Evolutionary conservation across 306 rosid species (phyloP).

Genomic region (Macrotyloma uniflorum): DNA sequence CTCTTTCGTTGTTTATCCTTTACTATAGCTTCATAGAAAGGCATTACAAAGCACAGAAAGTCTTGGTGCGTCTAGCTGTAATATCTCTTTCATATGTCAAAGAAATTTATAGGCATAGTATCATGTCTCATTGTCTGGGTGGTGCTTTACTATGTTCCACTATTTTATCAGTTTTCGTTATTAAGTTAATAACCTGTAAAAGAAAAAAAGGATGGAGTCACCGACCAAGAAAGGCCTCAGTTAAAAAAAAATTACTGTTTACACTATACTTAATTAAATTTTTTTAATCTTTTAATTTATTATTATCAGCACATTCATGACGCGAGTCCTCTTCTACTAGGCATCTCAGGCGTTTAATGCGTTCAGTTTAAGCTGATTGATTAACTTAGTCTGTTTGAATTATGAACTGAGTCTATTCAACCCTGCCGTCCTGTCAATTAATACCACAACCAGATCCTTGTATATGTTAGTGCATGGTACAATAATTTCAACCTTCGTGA

Average conservation of each 20-base stretch:
- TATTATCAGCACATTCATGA: neutral
- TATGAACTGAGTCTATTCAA: neutral
- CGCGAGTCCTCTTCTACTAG: neutral
- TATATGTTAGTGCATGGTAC: neutral
- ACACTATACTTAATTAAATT: neutral
- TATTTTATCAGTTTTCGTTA: slow-evolving; percentile 1
- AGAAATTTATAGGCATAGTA: slow-evolving; percentile 35
- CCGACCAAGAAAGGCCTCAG: neutral
- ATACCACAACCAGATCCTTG: neutral
- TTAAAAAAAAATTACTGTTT: neutral
- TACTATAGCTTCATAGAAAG: slow-evolving; percentile 29
- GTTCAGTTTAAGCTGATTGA: neutral
- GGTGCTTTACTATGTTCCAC: neutral
- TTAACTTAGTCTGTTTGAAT: neutral
- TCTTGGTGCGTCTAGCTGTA: slow-evolving; percentile 36
- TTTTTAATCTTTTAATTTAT: neutral
- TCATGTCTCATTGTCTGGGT: slow-evolving; percentile 1
- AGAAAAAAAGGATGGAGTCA: neutral
- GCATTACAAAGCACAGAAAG: slow-evolving; percentile 22
- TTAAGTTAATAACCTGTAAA: slow-evolving; percentile 16
- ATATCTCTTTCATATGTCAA: slow-evolving; percentile 19
- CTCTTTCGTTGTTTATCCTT: neutral
- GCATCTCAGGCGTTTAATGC: neutral
- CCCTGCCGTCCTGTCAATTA: neutral
- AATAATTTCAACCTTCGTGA: neutral